These are phyloP conservation scores for Pseudonitzschia multiseries DNA, from an alignment of 108 stramenopile species.

Conservation along the genomic window DNA sequence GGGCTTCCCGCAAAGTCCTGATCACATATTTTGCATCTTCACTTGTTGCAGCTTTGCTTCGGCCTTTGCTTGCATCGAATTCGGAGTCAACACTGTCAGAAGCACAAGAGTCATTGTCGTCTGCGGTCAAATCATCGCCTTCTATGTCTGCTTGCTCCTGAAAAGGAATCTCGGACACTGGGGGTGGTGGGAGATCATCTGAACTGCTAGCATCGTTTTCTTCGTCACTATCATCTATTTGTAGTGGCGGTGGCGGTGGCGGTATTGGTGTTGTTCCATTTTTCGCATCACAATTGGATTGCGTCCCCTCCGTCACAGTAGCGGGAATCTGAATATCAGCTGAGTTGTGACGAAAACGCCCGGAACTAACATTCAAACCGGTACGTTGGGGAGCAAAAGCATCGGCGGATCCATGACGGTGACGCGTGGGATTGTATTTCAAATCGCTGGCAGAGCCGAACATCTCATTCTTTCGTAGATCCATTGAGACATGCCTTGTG, in stretches of 20 bases:
- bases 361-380: background rate
- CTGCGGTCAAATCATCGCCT: conserved; percentile 8
- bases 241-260: background rate
- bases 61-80: conserved; percentile 14
- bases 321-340: conserved; percentile 8
- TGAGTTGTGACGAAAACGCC: conserved; percentile 5
- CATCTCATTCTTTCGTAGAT: conserved; percentile 8
- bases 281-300: conserved; percentile 1
- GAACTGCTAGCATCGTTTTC: background rate
- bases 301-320: conserved; percentile 2
- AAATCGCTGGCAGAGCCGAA: background rate
- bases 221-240: background rate
- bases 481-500: conserved; percentile 46
- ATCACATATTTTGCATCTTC: conserved; percentile 83
- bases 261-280: background rate
- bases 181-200: background rate
- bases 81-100: conserved; percentile 33
- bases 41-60: conserved; percentile 51
- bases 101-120: conserved; percentile 23
- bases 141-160: background rate
- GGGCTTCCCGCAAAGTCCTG: conserved; percentile 72
- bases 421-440: background rate
- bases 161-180: background rate
- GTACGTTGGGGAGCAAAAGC: background rate
- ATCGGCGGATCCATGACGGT: background rate